Evolutionary conservation across 768 basidiomycete genomes (phyloP), one percentile per base, ranked within the genome.

Genomic region (Nidula microcarpa): DNA sequence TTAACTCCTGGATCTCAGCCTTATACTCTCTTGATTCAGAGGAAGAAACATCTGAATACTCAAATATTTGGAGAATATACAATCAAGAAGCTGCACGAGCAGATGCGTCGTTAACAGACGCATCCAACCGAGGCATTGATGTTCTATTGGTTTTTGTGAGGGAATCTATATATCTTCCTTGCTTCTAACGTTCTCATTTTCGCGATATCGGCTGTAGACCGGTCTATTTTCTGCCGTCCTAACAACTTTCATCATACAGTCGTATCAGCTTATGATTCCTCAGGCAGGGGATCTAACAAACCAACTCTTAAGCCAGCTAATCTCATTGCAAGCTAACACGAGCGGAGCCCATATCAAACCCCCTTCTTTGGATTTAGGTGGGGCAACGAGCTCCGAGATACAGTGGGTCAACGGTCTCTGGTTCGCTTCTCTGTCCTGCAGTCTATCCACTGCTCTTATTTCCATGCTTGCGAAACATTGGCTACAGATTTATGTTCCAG

Each of bases 401-500:
- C 65, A 57, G 30, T 73, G 71, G 67, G 74, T 77, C 2, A 78
- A 77, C 51, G 75, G 75, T 2, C 65, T 76, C 7, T 78, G 76
- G 76, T 77, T 78, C 55, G 68, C 72, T 11, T 72, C 74, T 13
- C 62, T 77, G 23, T 62, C 72, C 4, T 75, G 67, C 58, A 74
- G 73, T 53, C 67, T 77, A 33, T 72, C 73, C 3, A 69, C 73
- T 5, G 74, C 74, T 5, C 60, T 78, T 0, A 63, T 74, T 46
- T 72, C 75, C n/a, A 76, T 77, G 73, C 67, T 77, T 1, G 70
- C 73, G 3, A 75, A 76, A 45, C 76, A 77, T 59, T 78, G 76
- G 76, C 61, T 76, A 6, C 70, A 75, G 43, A 60, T 61, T 17
- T 71, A 70, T 39, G 56, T 58, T 4, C 61, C 68, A 9, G 62